Evolutionary conservation across 768 basidiomycete species (phyloP).

Genomic region (Obba rivulosa): DNA sequence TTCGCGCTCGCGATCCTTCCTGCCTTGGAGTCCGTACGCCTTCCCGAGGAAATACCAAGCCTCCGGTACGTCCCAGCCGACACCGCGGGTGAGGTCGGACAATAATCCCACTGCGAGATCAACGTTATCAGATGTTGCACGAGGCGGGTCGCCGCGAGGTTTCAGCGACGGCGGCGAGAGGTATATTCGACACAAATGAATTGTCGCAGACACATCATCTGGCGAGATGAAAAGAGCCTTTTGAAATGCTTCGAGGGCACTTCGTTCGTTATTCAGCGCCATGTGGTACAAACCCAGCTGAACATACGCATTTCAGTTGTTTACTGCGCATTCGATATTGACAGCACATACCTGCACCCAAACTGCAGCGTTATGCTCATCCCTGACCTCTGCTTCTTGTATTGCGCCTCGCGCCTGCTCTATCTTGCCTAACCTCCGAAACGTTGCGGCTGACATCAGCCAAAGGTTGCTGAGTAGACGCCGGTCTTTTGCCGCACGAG

Average conservation of each 20-base stretch:
- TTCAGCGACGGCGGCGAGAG: slow-evolving; percentile 35
- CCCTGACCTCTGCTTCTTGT: slow-evolving; percentile 88
- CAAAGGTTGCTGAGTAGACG: slow-evolving; percentile 80
- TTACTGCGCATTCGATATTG: not conserved
- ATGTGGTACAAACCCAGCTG: slow-evolving; percentile 74
- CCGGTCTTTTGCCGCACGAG: slow-evolving; percentile 46
- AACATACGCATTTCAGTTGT: not conserved
- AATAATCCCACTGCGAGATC: slow-evolving; percentile 84
- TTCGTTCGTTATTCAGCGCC: slow-evolving; percentile 47
- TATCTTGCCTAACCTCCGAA: slow-evolving; percentile 81
- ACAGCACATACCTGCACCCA: slow-evolving; percentile 80
- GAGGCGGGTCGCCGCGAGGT: not conserved
- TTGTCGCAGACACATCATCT: slow-evolving; percentile 68
- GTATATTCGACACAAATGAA: slow-evolving; percentile 76
- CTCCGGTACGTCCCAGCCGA: slow-evolving; percentile 89
- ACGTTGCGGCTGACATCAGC: slow-evolving; percentile 93
- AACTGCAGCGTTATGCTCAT: slow-evolving; percentile 81
- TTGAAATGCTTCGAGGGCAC: slow-evolving; percentile 72
- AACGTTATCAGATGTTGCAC: slow-evolving; percentile 39
- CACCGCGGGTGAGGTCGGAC: slow-evolving; percentile 66
- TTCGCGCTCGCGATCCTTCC: slow-evolving; percentile 67
- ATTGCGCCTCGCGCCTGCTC: slow-evolving; percentile 90
- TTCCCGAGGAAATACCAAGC: slow-evolving; percentile 93
- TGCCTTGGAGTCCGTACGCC: slow-evolving; percentile 69
- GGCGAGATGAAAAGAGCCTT: slow-evolving; percentile 89